Evolutionary conservation across 495 filamentous ascomycete species (phyloP).

Genomic region (Glarea lozoyensis): DNA sequence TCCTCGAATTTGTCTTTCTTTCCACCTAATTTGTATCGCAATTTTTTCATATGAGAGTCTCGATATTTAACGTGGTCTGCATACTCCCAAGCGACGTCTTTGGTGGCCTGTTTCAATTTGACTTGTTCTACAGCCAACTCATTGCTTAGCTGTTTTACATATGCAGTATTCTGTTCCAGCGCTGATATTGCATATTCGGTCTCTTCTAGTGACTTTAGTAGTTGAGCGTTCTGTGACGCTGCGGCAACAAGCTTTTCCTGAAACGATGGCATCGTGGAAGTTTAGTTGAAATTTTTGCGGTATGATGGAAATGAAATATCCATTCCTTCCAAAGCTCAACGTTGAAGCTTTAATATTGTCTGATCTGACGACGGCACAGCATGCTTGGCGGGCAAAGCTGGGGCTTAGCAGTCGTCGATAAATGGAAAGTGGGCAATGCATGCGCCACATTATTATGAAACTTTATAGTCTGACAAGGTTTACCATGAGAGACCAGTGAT

Average conservation of each 20-base stretch:
- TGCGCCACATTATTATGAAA: no score
- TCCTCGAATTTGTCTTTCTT: constrained; percentile 31
- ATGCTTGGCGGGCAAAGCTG: no score
- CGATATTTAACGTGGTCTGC: constrained; percentile 39
- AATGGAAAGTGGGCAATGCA: no score
- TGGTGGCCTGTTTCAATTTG: constrained; percentile 13
- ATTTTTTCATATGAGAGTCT: constrained; percentile 34
- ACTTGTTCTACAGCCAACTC: constrained; percentile 20
- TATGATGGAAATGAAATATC: not conserved
- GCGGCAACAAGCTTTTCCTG: constrained; percentile 1
- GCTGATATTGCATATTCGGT: constrained; percentile 30
- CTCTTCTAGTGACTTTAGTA: constrained; percentile 10
- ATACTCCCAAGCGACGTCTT: constrained; percentile 27
- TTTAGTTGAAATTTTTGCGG: not conserved
- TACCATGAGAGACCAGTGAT: no score
- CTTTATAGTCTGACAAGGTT: no score
- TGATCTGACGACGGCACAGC: no score
- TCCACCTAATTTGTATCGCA: constrained; percentile 34
- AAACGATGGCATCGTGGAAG: not conserved
- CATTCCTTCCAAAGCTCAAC: not conserved
- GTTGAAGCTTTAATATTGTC: no score
- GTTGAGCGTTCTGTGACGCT: constrained; percentile 4
- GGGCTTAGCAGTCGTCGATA: no score
- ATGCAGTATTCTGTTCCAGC: constrained; percentile 28
- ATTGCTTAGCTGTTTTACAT: constrained; percentile 28